Percentiles rank a stretch among this genome's conserved stretches.
Conservation (phyloP, 345 rosid genomes). For the Lepidium sativum region DNA sequence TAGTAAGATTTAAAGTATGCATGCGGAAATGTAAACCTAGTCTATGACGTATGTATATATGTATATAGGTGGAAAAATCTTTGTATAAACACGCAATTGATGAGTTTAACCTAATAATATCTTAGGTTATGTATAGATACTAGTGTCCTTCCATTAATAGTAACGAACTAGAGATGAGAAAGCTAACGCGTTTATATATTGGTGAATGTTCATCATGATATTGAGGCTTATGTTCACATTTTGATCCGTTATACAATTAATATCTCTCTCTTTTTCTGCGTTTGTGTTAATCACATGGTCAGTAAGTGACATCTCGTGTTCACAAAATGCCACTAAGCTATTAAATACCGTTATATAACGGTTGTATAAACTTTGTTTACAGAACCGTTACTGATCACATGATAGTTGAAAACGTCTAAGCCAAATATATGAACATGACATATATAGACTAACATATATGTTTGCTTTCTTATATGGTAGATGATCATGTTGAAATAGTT, state of each 20-base stretch:
- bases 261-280: neutral
- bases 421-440: neutral
- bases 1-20: neutral
- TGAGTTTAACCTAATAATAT: neutral
- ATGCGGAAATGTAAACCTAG: constrained; percentile 11
- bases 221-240: constrained; percentile 12
- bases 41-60: neutral
- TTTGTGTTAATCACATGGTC: constrained; percentile 16
- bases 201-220: constrained; percentile 4
- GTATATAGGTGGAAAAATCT: too few relatives aligned
- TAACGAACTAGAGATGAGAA: neutral
- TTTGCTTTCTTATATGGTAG: neutral
- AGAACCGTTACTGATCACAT: constrained; percentile 2
- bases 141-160: constrained; percentile 6
- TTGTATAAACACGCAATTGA: too few relatives aligned
- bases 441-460: neutral
- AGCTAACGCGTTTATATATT: constrained; percentile 5
- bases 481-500: too few relatives aligned
- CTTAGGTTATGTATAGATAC: constrained; percentile 10
- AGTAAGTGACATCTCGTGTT: constrained; percentile 12
- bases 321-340: constrained; percentile 2
- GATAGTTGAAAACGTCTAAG: neutral
- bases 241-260: constrained; percentile 12
- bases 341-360: constrained; percentile 8
- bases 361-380: neutral